These are phyloP conservation scores for Psilocybe cyanescens DNA, from an alignment of 768 basidiomycete species.

Conservation along the genomic window DNA sequence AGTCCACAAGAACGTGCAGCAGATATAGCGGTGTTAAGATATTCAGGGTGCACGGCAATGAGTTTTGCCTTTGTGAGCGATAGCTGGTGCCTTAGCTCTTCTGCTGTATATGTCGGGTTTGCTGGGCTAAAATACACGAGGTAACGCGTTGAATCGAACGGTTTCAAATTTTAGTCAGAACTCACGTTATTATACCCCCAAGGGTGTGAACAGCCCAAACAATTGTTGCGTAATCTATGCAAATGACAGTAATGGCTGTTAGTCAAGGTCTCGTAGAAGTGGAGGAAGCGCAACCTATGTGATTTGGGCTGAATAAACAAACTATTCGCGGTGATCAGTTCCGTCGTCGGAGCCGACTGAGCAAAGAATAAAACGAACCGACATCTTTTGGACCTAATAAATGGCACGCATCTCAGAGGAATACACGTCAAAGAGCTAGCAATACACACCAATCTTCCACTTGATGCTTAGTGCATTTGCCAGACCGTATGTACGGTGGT, in stretches of 20 bases:
- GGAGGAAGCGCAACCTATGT: conserved; percentile 41
- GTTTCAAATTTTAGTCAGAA: not conserved
- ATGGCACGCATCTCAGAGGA: conserved; percentile 8
- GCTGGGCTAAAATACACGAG: conserved; percentile 49
- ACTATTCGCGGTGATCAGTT: conserved; percentile 36
- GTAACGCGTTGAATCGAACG: conserved; percentile 12
- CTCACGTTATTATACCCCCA: conserved; percentile 63
- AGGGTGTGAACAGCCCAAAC: conserved; percentile 66
- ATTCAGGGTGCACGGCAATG: conserved; percentile 51
- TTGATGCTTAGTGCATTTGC: conserved; percentile 56
- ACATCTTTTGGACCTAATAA: conserved; percentile 52
- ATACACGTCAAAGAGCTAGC: not conserved
- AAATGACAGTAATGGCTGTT: not conserved
- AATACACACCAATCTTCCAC: conserved; percentile 49
- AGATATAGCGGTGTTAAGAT: conserved; percentile 43
- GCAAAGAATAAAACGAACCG: conserved; percentile 37
- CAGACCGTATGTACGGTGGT: conserved; percentile 48
- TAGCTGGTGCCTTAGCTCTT: conserved; percentile 65
- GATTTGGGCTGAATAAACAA: conserved; percentile 67
- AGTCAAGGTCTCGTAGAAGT: not conserved
- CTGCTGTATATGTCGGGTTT: conserved; percentile 61
- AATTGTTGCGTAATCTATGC: conserved; percentile 53
- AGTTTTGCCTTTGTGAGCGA: conserved; percentile 48
- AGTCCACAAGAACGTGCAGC: conserved; percentile 47
- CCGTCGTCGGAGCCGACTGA: not conserved